Conservation (phyloP, 768 basidiomycete genomes). For the Phlebiopsis flavidoalba region DNA sequence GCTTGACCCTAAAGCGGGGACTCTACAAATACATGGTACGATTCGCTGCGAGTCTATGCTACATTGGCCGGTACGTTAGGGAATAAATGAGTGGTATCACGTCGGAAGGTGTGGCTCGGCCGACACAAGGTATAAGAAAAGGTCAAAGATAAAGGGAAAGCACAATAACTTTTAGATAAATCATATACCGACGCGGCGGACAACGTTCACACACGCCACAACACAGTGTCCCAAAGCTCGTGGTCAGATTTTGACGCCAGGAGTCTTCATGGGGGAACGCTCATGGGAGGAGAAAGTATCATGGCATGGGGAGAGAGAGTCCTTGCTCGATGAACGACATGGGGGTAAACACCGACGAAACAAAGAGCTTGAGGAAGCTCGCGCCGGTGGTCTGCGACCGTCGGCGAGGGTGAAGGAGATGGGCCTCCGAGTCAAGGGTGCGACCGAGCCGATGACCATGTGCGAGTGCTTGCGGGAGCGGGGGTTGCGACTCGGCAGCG, state of each 20-base stretch:
- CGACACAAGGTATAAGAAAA: neutral
- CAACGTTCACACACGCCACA: conserved; percentile 24
- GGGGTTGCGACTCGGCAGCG: conserved; percentile 31
- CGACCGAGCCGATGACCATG: conserved; percentile 38
- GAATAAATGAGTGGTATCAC: neutral
- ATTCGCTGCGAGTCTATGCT: neutral
- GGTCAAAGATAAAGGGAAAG: neutral
- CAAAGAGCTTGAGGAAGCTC: conserved; percentile 54
- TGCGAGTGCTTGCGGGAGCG: conserved; percentile 36
- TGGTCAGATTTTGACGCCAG: conserved; percentile 6
- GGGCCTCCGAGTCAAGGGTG: conserved; percentile 38
- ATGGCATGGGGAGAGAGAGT: too few relatives aligned
- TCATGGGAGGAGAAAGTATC: too few relatives aligned
- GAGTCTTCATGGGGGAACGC: neutral
- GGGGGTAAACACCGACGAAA: conserved; percentile 45
- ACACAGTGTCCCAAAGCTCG: conserved; percentile 27
- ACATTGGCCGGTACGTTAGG: neutral
- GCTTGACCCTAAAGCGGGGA: neutral
- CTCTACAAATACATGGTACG: neutral
- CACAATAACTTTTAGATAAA: neutral
- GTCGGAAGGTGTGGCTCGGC: neutral
- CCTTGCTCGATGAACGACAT: conserved; percentile 48
- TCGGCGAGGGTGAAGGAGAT: conserved; percentile 10
- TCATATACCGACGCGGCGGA: conserved; percentile 7
- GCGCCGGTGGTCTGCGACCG: conserved; percentile 37